Conservation (phyloP, 2,329 filamentous ascomycete genomes). For the Ilyonectria sp. region DNA sequence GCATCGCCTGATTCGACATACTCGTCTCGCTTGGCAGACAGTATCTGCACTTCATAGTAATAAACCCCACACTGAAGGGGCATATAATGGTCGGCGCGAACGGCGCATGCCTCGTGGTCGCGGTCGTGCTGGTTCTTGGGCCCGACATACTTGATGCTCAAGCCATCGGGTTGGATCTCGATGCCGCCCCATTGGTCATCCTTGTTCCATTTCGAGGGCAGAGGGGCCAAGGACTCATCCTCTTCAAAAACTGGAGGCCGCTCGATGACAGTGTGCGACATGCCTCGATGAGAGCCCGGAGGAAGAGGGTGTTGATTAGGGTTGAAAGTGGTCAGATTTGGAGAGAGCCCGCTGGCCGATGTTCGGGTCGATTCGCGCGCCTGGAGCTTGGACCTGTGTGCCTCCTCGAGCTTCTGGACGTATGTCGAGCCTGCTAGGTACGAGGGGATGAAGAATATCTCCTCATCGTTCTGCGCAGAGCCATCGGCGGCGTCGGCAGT, state of each 20-base stretch:
- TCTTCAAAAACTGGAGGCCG: constrained; percentile 74
- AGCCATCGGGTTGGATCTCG: constrained; percentile 81
- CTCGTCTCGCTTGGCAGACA: constrained; percentile 69
- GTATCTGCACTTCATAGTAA: constrained; percentile 83
- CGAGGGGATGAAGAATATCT: constrained; percentile 83
- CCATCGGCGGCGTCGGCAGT: constrained; percentile 49
- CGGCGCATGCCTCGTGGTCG: constrained; percentile 83
- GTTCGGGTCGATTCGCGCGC: constrained; percentile 61
- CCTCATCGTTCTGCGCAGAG: constrained; percentile 45
- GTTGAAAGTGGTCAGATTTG: constrained; percentile 65
- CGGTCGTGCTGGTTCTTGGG: constrained; percentile 64
- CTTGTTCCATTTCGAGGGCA: constrained; percentile 88
- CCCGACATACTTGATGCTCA: constrained; percentile 76
- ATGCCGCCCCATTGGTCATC: constrained; percentile 81
- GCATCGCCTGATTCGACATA: constrained; percentile 55
- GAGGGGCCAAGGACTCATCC: constrained; percentile 71
- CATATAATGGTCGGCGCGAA: constrained; percentile 89
- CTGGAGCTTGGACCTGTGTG: constrained; percentile 73
- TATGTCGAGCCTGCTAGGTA: constrained; percentile 87
- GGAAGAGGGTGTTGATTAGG: constrained; percentile 52
- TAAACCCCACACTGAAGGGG: constrained; percentile 93
- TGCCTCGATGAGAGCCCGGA: constrained; percentile 76
- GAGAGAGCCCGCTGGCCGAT: constrained; percentile 35
- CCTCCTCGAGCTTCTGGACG: constrained; percentile 81
- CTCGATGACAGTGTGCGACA: constrained; percentile 89